Conservation (phyloP, 1,284 basidiomycete genomes). For the Ceratorhiza oryzae-sativae region DNA sequence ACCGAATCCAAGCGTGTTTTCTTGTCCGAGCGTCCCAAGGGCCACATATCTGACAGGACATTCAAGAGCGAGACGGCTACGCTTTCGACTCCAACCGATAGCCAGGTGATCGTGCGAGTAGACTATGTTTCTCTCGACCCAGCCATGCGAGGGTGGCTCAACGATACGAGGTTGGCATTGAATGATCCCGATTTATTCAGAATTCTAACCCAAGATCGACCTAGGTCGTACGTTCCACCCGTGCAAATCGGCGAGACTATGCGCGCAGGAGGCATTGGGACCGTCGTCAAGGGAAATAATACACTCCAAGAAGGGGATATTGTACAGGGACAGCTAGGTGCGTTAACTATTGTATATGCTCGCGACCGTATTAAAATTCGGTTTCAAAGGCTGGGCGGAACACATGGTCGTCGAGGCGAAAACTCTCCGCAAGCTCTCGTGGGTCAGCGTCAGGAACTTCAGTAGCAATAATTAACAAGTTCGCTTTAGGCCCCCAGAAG, state of each 20-base stretch:
- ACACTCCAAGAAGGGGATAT: constrained; percentile 68
- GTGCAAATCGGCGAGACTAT: constrained; percentile 84
- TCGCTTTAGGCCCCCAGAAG: constrained; percentile 51
- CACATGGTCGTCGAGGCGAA: constrained; percentile 70
- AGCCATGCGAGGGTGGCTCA: constrained; percentile 85
- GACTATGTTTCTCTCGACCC: constrained; percentile 83
- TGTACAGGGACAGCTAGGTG: constrained; percentile 67
- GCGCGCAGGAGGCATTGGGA: constrained; percentile 75
- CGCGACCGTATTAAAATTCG: constrained; percentile 12
- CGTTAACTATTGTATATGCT: constrained; percentile 44
- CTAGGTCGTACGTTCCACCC: constrained; percentile 53
- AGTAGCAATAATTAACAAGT: not conserved
- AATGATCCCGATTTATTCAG: constrained; percentile 61
- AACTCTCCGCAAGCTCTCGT: constrained; percentile 62
- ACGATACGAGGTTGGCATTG: constrained; percentile 54
- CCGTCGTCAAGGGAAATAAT: constrained; percentile 58
- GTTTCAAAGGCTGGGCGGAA: constrained; percentile 75
- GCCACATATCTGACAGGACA: constrained; percentile 69
- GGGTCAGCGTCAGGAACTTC: constrained; percentile 46
- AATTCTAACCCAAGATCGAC: constrained; percentile 56
- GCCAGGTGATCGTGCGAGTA: constrained; percentile 73
- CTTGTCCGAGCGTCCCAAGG: constrained; percentile 73
- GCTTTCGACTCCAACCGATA: constrained; percentile 42
- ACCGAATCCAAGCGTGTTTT: constrained; percentile 69
- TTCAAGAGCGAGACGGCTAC: constrained; percentile 63